Percentiles rank a stretch among this genome's conserved stretches.
These are phyloP conservation scores for Nasturtium officinale DNA, from an alignment of 345 rosid species.

Conservation along the genomic window DNA sequence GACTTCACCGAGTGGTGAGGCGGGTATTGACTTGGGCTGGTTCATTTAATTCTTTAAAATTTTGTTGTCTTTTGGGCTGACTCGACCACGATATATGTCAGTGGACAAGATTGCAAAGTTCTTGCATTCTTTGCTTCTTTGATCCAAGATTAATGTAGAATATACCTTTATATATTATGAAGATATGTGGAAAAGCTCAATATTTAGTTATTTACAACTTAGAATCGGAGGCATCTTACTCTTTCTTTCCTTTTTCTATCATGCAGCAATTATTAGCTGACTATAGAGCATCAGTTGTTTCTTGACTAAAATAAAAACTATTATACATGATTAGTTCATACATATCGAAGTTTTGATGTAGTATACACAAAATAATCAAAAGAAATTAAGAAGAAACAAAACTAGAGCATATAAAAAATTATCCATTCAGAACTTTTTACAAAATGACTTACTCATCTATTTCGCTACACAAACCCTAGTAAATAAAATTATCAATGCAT, in stretches of 20 bases:
- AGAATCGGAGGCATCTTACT: neutral
- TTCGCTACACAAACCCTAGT: conserved; percentile 11
- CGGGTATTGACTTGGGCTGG: neutral
- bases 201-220: no score
- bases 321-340: neutral
- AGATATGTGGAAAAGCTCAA: neutral
- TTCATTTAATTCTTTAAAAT: neutral
- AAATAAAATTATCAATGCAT: neutral
- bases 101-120: neutral
- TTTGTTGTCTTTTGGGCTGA: neutral
- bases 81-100: no score
- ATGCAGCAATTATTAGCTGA: neutral
- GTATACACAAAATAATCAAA: conserved; percentile 1
- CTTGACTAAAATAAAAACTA: neutral
- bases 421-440: neutral
- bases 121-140: no score
- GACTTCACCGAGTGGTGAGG: no score
- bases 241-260: neutral
- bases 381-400: neutral
- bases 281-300: neutral
- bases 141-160: neutral
- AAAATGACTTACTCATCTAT: conserved; percentile 4
- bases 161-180: no score
- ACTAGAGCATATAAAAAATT: neutral
- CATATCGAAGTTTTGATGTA: conserved; percentile 1